Conservation (phyloP, 73 alveolate species). For the Blepharisma japonicum region DNA sequence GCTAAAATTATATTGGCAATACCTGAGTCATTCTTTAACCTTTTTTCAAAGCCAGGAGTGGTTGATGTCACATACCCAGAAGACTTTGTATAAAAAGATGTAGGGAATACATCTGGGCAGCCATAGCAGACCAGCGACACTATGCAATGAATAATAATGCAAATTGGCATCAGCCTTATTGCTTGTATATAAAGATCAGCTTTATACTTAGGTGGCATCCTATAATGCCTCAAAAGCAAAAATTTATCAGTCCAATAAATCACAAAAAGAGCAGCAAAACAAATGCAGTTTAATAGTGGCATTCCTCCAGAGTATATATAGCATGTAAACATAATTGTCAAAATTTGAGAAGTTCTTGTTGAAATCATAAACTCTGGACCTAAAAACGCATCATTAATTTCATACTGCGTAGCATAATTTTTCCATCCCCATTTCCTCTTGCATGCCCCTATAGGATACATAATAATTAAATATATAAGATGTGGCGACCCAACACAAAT, state of each 20-base stretch:
- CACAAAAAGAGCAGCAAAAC: background rate
- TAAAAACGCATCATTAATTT: background rate
- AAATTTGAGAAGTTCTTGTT: slow-evolving; percentile 22
- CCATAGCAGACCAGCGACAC: slow-evolving; percentile 11
- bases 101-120: slow-evolving; percentile 10
- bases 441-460: slow-evolving; percentile 14
- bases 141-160: slow-evolving; percentile 18
- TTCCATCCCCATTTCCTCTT: slow-evolving; percentile 11
- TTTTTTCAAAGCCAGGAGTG: background rate
- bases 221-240: slow-evolving; percentile 11
- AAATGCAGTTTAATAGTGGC: slow-evolving; percentile 19
- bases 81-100: background rate
- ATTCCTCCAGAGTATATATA: slow-evolving; percentile 25
- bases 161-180: background rate
- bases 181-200: slow-evolving; percentile 19
- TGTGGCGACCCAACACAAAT: slow-evolving; percentile 12
- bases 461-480: background rate
- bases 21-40: slow-evolving; percentile 1
- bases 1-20: background rate
- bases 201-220: slow-evolving; percentile 23
- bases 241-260: slow-evolving; percentile 16
- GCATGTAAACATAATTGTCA: slow-evolving; percentile 12
- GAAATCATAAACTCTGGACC: slow-evolving; percentile 31
- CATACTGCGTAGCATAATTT: background rate
- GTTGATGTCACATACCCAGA: background rate